Base-by-base conservation (phyloP, 2,329 filamentous ascomycete genomes). In the Myriosclerotinia duriaeana region DNA sequence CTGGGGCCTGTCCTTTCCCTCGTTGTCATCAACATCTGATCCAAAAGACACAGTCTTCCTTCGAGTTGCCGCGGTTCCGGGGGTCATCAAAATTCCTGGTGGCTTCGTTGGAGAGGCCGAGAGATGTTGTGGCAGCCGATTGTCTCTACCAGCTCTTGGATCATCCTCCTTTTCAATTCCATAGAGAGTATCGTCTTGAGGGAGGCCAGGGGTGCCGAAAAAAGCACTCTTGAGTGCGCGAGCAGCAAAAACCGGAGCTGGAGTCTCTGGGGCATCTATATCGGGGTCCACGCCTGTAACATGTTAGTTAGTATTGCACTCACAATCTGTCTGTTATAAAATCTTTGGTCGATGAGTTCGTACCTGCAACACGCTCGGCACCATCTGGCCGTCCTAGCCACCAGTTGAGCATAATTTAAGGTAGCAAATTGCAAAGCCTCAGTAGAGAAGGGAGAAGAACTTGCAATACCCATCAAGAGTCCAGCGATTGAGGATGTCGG, bases 31-130 rank as follows among this genome's bases (percentile, higher is more conserved):
- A 9, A 87, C 82, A 61, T 87, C 85, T 66, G 82, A 80, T 15
- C 84, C 86, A 72, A 89, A 89, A 0, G 87, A 88, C 34, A 89
- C 87, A 71, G 85, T 86, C 74, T 89, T 89, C 53, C 85, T 82
- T 63, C 84, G 81, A 53, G 84, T 79, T 1, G 85, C 82, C 20
- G 81, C 86, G 1, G 86, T 88, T 1, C 87, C 87, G 0, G 87
- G 87, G 0, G 87, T 89, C 56, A 89, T 76, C 3, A 89, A 79
- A 53, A 89, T 89, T 1, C 87, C 85, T 11, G 70, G 64, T 34
- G 73, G 74, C 58, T 74, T 77, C 0, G 71, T 71, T 53, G 74
- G 74, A 8, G 74, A 75, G 9, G 76, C 75, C 64, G 69, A 70
- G 30, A 64, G 30, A 59, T 67, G n/a, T 76, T 76, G 65, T 71